Base-by-base conservation (phyloP, 805 yeast species). In the Maudiozyma barnettii region DNA sequence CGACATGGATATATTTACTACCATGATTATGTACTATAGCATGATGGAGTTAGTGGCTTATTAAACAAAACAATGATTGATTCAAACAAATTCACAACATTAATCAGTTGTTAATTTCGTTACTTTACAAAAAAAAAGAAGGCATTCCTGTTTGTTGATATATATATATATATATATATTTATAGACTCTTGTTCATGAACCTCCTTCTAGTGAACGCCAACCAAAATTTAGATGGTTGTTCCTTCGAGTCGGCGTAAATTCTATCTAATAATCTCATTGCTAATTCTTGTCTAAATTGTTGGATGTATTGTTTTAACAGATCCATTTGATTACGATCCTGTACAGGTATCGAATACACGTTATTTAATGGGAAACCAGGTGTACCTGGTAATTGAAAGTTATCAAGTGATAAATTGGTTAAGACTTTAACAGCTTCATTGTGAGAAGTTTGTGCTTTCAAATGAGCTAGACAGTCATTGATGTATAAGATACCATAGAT, bases 241-340 rank as follows among this genome's bases (percentile, higher is more conserved):
- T 69, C 60, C 44, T 69, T 71, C 45, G 76, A 79, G 14, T 78
- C 84, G 31, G 68, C 73, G 63, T 85, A 88, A 40, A 93, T 71
- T 60, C 89, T 76, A 55, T 74, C 78, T 54, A 91, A 73, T 61
- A 93, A 76, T 53, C 99, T 76, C 54, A 78, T 76, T 13, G 95
- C 85, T 61, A 90, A 73, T 65, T 93, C 98, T 69, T 93, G 98
- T 69, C 99, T 82, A 69, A 93, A 88, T 65, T 93, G 99, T 56
- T 82, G 82, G 54, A 93, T 73, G 64, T 93, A 93, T 13, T 78
- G 73, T 56, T 93, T 79, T 60, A 93, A 75, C 47, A 89, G 69
- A 49, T 91, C 93, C 47, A 82, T 81, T 52, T 88, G 96, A 48
- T 74, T 73, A 57, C 82, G 81, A 58, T 81, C 84, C 31, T 73